A percentile compares a stretch with the other conserved stretches of the same genome.
phyloP scores from a whole-genome alignment of 2,329 filamentous ascomycete species.

The Fusarium subtropicale region DNA sequence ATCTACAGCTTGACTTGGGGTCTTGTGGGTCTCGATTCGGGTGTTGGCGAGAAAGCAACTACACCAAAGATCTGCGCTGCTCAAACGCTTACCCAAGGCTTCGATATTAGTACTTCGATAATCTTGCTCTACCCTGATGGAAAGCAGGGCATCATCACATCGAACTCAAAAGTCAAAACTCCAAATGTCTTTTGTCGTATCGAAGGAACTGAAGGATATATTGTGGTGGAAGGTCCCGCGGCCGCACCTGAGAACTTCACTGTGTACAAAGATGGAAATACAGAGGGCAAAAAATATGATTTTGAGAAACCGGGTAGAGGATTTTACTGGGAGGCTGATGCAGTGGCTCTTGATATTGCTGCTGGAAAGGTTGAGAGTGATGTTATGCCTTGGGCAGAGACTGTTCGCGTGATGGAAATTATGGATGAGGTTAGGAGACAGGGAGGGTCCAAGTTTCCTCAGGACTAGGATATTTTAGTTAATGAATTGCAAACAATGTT shows the following conservation, averaged over 20 bases:
- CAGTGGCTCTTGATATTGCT: conserved; percentile 55
- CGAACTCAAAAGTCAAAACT: conserved; percentile 49
- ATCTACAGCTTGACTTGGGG: conserved; percentile 59
- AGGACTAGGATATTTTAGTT: conserved; percentile 32
- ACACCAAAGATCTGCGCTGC: conserved; percentile 52
- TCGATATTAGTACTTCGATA: conserved; percentile 53
- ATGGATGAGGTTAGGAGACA: conserved; percentile 59
- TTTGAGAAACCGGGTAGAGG: conserved; percentile 54
- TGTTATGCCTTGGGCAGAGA: conserved; percentile 60
- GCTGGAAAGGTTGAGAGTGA: conserved; percentile 53
- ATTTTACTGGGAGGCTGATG: conserved; percentile 61
- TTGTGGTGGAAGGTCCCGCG: conserved; percentile 52
- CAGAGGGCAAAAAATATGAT: conserved; percentile 49
- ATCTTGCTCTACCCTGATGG: conserved; percentile 55
- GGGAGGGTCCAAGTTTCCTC: conserved; percentile 48
- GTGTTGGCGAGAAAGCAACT: conserved; percentile 44
- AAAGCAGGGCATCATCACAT: conserved; percentile 57
- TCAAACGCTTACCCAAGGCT: conserved; percentile 51
- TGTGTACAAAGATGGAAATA: conserved; percentile 47
- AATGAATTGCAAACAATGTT: not conserved
- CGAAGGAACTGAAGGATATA: conserved; percentile 55
- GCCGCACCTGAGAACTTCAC: conserved; percentile 53
- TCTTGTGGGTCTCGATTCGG: conserved; percentile 50
- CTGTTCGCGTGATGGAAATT: conserved; percentile 58
- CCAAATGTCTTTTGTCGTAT: conserved; percentile 52